A percentile compares a stretch with the other conserved stretches of the same genome.
Evolutionary conservation across 495 filamentous ascomycete species (phyloP).

Genomic region (Penicillium soppii): DNA sequence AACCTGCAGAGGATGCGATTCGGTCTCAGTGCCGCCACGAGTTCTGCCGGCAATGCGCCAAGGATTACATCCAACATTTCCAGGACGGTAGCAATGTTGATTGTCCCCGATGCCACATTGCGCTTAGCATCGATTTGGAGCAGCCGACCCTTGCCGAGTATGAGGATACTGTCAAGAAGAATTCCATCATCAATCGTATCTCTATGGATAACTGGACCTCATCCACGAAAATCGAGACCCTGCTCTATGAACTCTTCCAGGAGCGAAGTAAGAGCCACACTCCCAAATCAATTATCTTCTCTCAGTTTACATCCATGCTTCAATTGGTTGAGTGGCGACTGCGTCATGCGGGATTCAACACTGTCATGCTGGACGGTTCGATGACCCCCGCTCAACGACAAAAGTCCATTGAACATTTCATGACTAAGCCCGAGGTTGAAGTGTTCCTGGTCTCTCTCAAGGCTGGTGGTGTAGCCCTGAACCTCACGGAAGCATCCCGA

Average conservation of each 20-base stretch:
- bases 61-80: slow-evolving; percentile 75
- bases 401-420: slow-evolving; percentile 90
- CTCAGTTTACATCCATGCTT: slow-evolving; percentile 71
- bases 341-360: slow-evolving; percentile 90
- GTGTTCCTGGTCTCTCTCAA: slow-evolving; percentile 94
- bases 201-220: slow-evolving; percentile 97
- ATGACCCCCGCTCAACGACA: slow-evolving; percentile 94
- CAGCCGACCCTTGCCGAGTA: slow-evolving; percentile 92
- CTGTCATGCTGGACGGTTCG: slow-evolving; percentile 93
- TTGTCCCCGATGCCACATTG: slow-evolving; percentile 90
- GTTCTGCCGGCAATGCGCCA: slow-evolving; percentile 89
- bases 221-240: slow-evolving; percentile 94
- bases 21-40: slow-evolving; percentile 89
- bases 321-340: slow-evolving; percentile 92
- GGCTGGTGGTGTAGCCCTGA: slow-evolving; percentile 92
- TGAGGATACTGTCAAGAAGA: slow-evolving; percentile 79
- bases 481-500: slow-evolving; percentile 87
- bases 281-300: slow-evolving; percentile 81
- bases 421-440: slow-evolving; percentile 88
- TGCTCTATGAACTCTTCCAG: slow-evolving; percentile 89
- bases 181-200: slow-evolving; percentile 94
- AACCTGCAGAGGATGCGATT: slow-evolving; percentile 91
- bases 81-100: slow-evolving; percentile 63
- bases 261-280: slow-evolving; percentile 86
- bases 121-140: slow-evolving; percentile 85